phyloP scores from a whole-genome alignment of 441 rosid species.

The Breynia disticha region DNA sequence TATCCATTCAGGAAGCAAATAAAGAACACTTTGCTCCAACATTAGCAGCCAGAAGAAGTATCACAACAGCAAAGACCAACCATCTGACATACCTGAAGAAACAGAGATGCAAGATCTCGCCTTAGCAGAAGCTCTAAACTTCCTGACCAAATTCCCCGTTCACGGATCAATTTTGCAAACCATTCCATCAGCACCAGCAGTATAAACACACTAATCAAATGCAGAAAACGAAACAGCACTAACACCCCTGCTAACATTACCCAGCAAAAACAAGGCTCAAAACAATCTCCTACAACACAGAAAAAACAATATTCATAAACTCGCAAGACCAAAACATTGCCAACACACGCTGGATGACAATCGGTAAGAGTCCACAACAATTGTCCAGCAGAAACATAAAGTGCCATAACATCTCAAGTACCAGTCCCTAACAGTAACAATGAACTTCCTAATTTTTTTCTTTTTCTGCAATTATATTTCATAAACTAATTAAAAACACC shows the following conservation, averaged over 20 bases:
- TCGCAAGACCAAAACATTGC: not conserved
- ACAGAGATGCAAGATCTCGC: slow-evolving; percentile 66
- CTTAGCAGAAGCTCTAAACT: slow-evolving; percentile 75
- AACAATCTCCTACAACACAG: not conserved
- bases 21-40: no score
- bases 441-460: slow-evolving; percentile 66
- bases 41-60: no score
- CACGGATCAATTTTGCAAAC: slow-evolving; percentile 47
- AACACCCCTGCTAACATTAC: slow-evolving; percentile 59
- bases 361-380: slow-evolving; percentile 75
- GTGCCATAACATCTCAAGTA: slow-evolving; percentile 86
- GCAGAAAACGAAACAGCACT: slow-evolving; percentile 66
- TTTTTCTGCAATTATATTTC: slow-evolving; percentile 48
- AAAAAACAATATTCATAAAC: not conserved
- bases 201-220: slow-evolving; percentile 48
- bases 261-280: not conserved
- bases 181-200: slow-evolving; percentile 84
- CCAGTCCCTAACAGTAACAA: slow-evolving; percentile 77
- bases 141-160: slow-evolving; percentile 40
- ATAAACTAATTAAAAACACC: not conserved
- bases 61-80: not conserved
- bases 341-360: slow-evolving; percentile 86
- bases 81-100: slow-evolving; percentile 49
- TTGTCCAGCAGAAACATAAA: slow-evolving; percentile 86
- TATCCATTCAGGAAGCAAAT: not conserved